Evolutionary conservation across 2,329 filamentous ascomycete genomes (phyloP).

Genomic region (Botrytis galanthina): DNA sequence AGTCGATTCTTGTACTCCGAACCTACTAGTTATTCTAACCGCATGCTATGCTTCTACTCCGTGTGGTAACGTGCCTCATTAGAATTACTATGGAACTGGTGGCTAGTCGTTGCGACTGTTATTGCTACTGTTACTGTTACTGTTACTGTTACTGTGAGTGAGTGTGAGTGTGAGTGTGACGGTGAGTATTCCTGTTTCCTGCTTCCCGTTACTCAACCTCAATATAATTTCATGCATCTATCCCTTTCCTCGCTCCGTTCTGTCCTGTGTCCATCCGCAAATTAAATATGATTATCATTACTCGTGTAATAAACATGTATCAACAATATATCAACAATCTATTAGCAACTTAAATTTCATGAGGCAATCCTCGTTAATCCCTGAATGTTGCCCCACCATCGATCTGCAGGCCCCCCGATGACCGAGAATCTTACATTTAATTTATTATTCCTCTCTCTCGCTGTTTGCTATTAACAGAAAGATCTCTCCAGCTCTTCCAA

Average conservation of each 20-base stretch:
- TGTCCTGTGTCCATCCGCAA: not conserved
- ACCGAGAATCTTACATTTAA: not conserved
- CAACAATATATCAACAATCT: not conserved
- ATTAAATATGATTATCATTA: not conserved
- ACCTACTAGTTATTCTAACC: not conserved
- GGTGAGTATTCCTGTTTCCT: not conserved
- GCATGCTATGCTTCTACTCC: not conserved
- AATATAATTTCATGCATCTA: not conserved
- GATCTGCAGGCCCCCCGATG: slow-evolving; percentile 1
- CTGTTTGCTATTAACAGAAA: not conserved
- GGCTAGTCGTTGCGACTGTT: not conserved
- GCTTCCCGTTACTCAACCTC: not conserved
- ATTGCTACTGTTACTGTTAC: not conserved
- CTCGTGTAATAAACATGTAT: not conserved
- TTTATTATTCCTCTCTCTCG: slow-evolving; percentile 3
- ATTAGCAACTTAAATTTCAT: not conserved
- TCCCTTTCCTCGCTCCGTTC: not conserved
- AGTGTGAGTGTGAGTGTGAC: no score
- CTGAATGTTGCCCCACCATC: slow-evolving; percentile 4
- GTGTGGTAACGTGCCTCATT: not conserved
- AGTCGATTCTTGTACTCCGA: not conserved
- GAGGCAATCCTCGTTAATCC: not conserved
- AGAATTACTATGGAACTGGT: not conserved
- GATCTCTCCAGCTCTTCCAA: not conserved
- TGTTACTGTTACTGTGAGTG: no score